Evolutionary conservation across 1,139 yeast species (phyloP).

Genomic region (Blastobotrys aristatus): DNA sequence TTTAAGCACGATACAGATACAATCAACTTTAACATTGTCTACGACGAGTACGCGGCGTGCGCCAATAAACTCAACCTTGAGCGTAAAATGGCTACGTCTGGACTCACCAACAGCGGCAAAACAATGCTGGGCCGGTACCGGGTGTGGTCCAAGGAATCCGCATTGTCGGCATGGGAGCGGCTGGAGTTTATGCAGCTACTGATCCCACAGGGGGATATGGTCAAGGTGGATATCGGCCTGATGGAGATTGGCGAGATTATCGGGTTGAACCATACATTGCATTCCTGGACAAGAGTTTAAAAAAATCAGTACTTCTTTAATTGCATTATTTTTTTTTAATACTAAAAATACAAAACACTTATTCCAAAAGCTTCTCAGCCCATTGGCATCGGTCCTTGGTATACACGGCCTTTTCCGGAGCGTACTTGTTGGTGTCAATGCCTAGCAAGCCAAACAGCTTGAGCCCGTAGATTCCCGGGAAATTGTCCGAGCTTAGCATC

Average conservation of each 20-base stretch:
- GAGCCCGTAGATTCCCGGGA: too few relatives aligned
- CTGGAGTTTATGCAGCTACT: slow-evolving; percentile 31
- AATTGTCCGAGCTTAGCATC: too few relatives aligned
- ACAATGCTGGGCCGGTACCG: slow-evolving; percentile 29
- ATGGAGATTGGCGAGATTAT: slow-evolving; percentile 32
- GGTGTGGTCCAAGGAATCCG: slow-evolving; percentile 32
- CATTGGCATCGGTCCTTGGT: too few relatives aligned
- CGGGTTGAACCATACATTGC: slow-evolving; percentile 29
- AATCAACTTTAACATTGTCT: slow-evolving; percentile 67
- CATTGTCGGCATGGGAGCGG: slow-evolving; percentile 37
- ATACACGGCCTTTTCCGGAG: too few relatives aligned
- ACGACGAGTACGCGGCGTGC: slow-evolving; percentile 66
- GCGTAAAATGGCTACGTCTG: slow-evolving; percentile 32
- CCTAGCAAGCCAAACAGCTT: too few relatives aligned
- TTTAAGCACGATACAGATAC: slow-evolving; percentile 51
- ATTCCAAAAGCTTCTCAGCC: too few relatives aligned
- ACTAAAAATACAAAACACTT: too few relatives aligned
- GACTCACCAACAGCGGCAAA: slow-evolving; percentile 4
- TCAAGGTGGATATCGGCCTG: slow-evolving; percentile 34
- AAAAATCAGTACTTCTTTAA: background rate
- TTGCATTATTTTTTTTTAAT: background rate
- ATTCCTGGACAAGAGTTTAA: slow-evolving; percentile 32
- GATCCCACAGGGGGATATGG: slow-evolving; percentile 30
- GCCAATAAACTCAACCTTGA: slow-evolving; percentile 45
- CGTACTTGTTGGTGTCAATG: too few relatives aligned